Evolutionary conservation across 352 stramenopile genomes (phyloP), one percentile per base, ranked within the genome.

Genomic region (Globisporangium viniferum): DNA sequence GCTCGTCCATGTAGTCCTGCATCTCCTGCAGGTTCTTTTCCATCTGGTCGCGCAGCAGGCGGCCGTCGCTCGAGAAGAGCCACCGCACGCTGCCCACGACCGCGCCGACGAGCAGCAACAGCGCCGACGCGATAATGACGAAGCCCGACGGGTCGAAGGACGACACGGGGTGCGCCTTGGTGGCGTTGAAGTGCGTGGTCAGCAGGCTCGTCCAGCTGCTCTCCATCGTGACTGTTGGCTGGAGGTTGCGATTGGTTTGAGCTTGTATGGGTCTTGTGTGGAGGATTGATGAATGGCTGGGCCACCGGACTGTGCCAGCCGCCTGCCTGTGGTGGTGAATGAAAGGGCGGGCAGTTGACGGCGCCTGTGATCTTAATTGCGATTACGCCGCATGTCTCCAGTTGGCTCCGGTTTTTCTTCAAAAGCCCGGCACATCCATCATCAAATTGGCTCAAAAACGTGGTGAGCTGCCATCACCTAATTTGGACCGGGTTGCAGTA

Each of bases 131-230:
- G 73, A 95, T 68, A 74, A 95, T 89, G 73, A 95, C 78, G 72
- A 93, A 94, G 63, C 88, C 88, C n/a, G 88, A 92, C 56, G 88
- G 88, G 60, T 95, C 88, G 64, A 95, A 94, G 24, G 82, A 79
- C 69, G 88, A 94, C 62, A 92, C 88, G 46, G 88, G 88, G 15
- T 83, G 81, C 71, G 88, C 88, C 73, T 93, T 91, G 76, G 90
- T 82, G 35, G 79, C 84, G 76, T 93, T 90, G 74, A 95, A 95
- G 68, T 95, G 88, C 64, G 86, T 86, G 48, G 79, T 85, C 65
- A 93, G 85, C 74, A 92, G 91, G 66, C 78, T 70, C 33, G 67
- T 79, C 86, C 82, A 93, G 77, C 71, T 84, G 29, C 51, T 58
- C 71, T 88, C 81, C 85, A 91, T 91, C 2, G 24, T 70, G 8